Base-by-base conservation (phyloP, 305 asterid species). In the Solanum hybrid region DNA sequence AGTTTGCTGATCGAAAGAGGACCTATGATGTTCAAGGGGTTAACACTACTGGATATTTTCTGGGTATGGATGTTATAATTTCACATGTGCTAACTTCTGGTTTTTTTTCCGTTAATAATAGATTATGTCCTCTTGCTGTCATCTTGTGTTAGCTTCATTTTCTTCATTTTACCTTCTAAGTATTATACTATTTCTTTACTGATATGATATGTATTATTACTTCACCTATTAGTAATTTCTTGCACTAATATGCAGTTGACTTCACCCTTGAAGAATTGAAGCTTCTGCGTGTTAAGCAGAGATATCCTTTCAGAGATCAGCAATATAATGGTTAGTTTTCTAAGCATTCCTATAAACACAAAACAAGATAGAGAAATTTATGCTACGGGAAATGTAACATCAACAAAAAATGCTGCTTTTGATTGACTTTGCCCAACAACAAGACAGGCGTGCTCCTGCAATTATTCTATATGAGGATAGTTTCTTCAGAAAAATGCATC, bases 1-100 rank as follows among this genome's bases (percentile, higher is more conserved):
- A 96, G 90, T 95, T 96, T 88, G 90, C 91, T 6, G 88, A 88
- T 88, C 92, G 99, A n/a, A 94, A 94, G 92, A 94, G 93, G 91
- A 96, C 97, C 29, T 96, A 97, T 90, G 94, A 93, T 87, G 98
- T 97, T 89, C 95, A 97, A 93, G 98, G 97, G 8, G 88, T 17
- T 14, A 94, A 95, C 78, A 86, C 56, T 2, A 96, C 99, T 0
- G 99, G 98, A 91, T 94, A 91, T 90, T 96, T 95, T 88, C 24
- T 80, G 71, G 98, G 99, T 97, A 93, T 85, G 89, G 78, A 78
- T 60, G 45, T 88, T 26, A 36, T 40, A 77, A 26, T 51, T 9
- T 32, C 45, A 38, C 15, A 19, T 84, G 19, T 88, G 86, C 73
- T 77, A 76, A 76, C 37, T 77, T 80, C 36, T 66, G 34, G 14